Conservation (phyloP, 73 alveolate genomes). For the Tetrahymena malaccensis region DNA sequence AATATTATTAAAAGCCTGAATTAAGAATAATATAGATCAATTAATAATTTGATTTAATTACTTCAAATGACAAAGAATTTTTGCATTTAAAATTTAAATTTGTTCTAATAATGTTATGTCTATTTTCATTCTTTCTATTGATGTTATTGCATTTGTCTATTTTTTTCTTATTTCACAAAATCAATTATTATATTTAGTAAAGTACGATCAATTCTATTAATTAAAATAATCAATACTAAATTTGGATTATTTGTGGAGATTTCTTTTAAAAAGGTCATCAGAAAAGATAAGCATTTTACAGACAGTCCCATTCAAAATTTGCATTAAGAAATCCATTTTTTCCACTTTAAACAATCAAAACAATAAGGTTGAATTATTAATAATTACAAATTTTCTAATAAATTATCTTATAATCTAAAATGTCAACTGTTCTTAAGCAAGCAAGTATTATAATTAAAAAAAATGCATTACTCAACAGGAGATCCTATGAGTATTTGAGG, state of each 20-base stretch:
- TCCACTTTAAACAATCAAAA: too few relatives aligned
- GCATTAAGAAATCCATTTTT: neutral
- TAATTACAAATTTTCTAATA: too few relatives aligned
- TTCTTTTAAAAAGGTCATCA: neutral
- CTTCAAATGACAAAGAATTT: too few relatives aligned
- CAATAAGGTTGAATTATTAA: neutral
- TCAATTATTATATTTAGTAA: neutral
- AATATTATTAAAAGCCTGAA: too few relatives aligned
- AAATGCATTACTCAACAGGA: neutral
- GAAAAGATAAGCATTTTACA: neutral
- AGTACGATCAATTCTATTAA: neutral
- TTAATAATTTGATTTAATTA: too few relatives aligned
- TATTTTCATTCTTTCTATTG: too few relatives aligned
- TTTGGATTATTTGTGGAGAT: neutral
- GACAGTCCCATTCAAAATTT: neutral
- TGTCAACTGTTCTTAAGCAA: neutral
- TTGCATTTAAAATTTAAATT: too few relatives aligned
- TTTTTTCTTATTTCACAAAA: too few relatives aligned
- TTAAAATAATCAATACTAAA: neutral
- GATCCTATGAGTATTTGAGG: neutral
- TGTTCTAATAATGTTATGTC: neutral
- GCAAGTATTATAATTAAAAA: neutral
- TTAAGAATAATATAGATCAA: too few relatives aligned
- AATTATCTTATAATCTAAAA: neutral
- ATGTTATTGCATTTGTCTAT: neutral